These are phyloP conservation scores for Boletus sp. DNA, from an alignment of 1,284 basidiomycete species.

Conservation along the genomic window DNA sequence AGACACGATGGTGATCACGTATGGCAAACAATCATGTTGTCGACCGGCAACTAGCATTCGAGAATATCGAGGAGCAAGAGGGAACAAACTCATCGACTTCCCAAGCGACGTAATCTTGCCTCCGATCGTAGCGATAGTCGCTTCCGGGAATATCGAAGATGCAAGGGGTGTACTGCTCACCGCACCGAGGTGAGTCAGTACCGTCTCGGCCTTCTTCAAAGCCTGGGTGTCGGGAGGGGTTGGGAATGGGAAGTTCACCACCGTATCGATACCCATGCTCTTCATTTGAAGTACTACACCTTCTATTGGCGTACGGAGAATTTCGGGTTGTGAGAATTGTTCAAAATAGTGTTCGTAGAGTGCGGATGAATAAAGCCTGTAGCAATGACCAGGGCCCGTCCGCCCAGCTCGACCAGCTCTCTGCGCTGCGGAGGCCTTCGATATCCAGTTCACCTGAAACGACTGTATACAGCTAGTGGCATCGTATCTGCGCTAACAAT, in stretches of 20 bases:
- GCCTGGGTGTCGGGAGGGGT: conserved; percentile 87
- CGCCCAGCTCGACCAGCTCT: conserved; percentile 94
- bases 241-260: conserved; percentile 97
- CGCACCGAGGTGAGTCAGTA: conserved; percentile 83
- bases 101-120: conserved; percentile 86
- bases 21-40: conserved; percentile 89
- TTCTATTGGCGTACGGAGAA: conserved; percentile 94
- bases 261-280: conserved; percentile 96
- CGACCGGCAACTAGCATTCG: conserved; percentile 92
- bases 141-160: conserved; percentile 22
- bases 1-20: conserved; percentile 89
- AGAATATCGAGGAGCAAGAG: conserved; percentile 88
- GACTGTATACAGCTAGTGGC: conserved; percentile 94
- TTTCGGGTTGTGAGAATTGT: conserved; percentile 86
- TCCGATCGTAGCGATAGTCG: conserved; percentile 34
- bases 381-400: conserved; percentile 91
- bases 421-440: conserved; percentile 95
- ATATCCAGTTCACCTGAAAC: conserved; percentile 92
- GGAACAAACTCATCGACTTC: conserved; percentile 88
- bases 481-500: conserved; percentile 88
- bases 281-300: conserved; percentile 99
- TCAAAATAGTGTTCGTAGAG: conserved; percentile 92
- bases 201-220: conserved; percentile 79
- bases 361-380: conserved; percentile 87
- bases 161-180: conserved; percentile 45